A percentile compares a stretch with the other conserved stretches of the same genome.
Conservation (phyloP, 2,329 filamentous ascomycete genomes). For the Atkinsonella texensis region DNA sequence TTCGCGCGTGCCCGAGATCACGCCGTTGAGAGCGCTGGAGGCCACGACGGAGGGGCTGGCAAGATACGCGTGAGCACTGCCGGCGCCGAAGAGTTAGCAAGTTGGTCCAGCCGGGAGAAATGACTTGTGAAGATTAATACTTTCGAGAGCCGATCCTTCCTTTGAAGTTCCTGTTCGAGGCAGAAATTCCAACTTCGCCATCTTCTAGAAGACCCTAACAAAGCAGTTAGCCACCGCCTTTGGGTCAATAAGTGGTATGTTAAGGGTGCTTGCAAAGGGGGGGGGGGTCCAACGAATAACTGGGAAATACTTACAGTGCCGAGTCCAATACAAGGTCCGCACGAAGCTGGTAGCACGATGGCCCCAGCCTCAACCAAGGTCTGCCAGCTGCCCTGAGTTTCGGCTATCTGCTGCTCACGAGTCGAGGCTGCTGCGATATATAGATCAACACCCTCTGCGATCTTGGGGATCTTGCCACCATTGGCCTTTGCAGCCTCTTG, state of each 20-base stretch:
- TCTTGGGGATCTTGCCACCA: slow-evolving; percentile 50
- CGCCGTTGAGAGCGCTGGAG: slow-evolving; percentile 63
- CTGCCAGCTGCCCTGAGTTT: slow-evolving; percentile 76
- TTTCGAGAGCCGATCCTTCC: slow-evolving; percentile 59
- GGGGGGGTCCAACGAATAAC: too few relatives aligned
- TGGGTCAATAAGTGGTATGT: too few relatives aligned
- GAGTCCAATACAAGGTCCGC: slow-evolving; percentile 75
- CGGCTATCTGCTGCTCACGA: slow-evolving; percentile 62
- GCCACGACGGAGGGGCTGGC: slow-evolving; percentile 82
- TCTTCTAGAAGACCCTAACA: slow-evolving; percentile 56
- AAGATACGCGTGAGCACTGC: slow-evolving; percentile 62
- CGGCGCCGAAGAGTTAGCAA: neutral
- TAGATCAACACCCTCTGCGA: slow-evolving; percentile 65
- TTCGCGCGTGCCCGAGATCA: slow-evolving; percentile 61
- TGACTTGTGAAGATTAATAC: too few relatives aligned
- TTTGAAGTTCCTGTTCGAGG: slow-evolving; percentile 81
- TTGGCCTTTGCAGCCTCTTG: slow-evolving; percentile 58
- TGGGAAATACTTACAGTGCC: neutral
- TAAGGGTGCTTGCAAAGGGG: too few relatives aligned
- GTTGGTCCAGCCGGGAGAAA: too few relatives aligned
- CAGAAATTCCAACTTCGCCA: slow-evolving; percentile 72
- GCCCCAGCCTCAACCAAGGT: slow-evolving; percentile 32
- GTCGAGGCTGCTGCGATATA: slow-evolving; percentile 80
- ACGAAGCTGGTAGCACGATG: slow-evolving; percentile 25
- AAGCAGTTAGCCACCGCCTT: too few relatives aligned